These are phyloP conservation scores for Oryza coarctata DNA, from an alignment of 176 grass and related monocot genomes.

Conservation along the genomic window DNA sequence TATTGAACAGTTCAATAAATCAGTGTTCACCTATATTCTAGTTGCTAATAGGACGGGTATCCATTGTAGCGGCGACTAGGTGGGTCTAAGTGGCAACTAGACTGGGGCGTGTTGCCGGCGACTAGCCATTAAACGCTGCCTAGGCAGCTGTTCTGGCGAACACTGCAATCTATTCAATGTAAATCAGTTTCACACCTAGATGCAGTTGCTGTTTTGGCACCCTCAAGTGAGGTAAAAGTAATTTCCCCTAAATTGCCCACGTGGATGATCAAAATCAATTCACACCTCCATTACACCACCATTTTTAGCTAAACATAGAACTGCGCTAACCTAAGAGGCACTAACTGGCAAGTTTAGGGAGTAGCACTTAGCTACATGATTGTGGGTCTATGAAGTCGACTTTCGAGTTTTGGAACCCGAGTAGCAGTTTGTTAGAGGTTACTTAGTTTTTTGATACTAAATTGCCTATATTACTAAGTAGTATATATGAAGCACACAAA, in stretches of 20 bases:
- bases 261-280: background rate
- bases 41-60: too few species aligned
- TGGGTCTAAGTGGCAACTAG: too few species aligned
- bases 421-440: background rate
- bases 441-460: conserved; percentile 18
- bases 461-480: conserved; percentile 11
- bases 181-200: background rate
- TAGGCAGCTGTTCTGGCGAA: too few species aligned
- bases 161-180: background rate
- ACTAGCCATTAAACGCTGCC: too few species aligned
- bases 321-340: background rate
- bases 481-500: conserved; percentile 12
- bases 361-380: background rate
- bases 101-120: too few species aligned
- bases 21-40: too few species aligned
- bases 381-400: background rate
- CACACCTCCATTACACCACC: background rate
- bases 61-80: too few species aligned
- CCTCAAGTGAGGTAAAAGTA: background rate
- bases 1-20: background rate
- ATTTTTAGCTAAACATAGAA: background rate
- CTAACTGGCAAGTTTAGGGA: background rate
- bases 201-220: background rate
- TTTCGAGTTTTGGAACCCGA: background rate
- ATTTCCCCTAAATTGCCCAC: background rate